phyloP scores from a whole-genome alignment of 2,329 filamentous ascomycete species.

The Calonectria fujianensis region DNA sequence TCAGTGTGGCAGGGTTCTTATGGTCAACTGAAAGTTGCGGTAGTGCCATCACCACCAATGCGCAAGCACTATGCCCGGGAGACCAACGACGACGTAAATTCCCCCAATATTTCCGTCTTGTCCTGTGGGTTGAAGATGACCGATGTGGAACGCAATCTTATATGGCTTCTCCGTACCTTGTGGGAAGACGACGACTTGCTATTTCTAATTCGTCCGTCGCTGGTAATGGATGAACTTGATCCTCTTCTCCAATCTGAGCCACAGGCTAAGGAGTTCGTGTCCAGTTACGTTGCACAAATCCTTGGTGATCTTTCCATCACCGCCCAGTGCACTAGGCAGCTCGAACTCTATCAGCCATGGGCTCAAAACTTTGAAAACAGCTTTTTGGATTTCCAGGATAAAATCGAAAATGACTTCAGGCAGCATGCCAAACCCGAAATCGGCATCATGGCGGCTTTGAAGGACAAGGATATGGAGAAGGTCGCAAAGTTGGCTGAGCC shows the following conservation, averaged over 20 bases:
- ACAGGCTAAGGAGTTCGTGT: constrained; percentile 60
- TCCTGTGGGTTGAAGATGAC: constrained; percentile 46
- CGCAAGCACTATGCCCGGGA: constrained; percentile 59
- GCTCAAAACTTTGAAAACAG: constrained; percentile 62
- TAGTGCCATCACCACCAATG: constrained; percentile 64
- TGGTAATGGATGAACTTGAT: constrained; percentile 69
- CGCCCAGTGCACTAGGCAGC: constrained; percentile 64
- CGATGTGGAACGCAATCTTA: constrained; percentile 53
- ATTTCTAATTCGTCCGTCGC: constrained; percentile 58
- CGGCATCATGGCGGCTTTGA: constrained; percentile 42
- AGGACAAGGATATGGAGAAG: constrained; percentile 34
- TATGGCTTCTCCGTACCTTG: constrained; percentile 62
- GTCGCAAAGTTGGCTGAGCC: constrained; percentile 57
- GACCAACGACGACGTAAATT: constrained; percentile 47
- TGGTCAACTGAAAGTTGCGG: constrained; percentile 49
- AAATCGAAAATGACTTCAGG: constrained; percentile 55
- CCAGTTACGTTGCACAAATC: constrained; percentile 58
- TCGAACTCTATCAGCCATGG: constrained; percentile 70
- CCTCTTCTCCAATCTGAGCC: constrained; percentile 63
- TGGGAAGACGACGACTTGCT: constrained; percentile 60
- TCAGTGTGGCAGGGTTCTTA: constrained; percentile 57
- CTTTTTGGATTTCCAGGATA: constrained; percentile 49
- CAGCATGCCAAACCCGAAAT: constrained; percentile 39
- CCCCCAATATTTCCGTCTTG: constrained; percentile 50
- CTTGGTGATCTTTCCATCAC: constrained; percentile 69